Evolutionary conservation across 2,329 filamentous ascomycete genomes (phyloP).

Genomic region (Colletotrichum lini): DNA sequence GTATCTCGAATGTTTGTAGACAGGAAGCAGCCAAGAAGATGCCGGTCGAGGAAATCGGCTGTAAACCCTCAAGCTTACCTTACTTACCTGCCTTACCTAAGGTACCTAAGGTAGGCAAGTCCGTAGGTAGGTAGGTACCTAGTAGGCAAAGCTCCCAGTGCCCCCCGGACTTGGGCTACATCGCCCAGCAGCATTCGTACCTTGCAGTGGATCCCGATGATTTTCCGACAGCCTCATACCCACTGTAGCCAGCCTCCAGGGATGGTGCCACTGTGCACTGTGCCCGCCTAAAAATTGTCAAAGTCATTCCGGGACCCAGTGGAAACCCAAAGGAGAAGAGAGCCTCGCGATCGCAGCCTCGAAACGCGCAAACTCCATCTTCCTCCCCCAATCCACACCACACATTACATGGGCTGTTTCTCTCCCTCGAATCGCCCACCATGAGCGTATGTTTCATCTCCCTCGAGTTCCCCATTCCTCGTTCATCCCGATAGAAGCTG

Average conservation of each 20-base stretch:
- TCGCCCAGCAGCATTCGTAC: conserved; percentile 3
- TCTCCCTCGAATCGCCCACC: conserved; percentile 46
- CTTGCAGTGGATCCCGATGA: conserved; percentile 38
- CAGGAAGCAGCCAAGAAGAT: neutral
- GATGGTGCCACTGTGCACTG: conserved; percentile 10
- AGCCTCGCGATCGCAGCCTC: conserved; percentile 40
- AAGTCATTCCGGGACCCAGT: neutral
- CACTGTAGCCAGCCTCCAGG: conserved; percentile 22
- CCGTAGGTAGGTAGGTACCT: too few relatives aligned
- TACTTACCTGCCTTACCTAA: too few relatives aligned
- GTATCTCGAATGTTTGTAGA: neutral
- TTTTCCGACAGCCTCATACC: conserved; percentile 36
- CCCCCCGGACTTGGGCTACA: conserved; percentile 26
- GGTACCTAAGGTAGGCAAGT: too few relatives aligned
- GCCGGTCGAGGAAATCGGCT: neutral
- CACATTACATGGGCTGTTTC: conserved; percentile 42
- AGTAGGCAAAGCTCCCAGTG: conserved; percentile 1
- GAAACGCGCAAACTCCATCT: conserved; percentile 37
- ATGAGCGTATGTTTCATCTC: conserved; percentile 52
- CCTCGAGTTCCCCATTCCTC: neutral
- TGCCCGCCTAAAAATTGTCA: conserved; percentile 35
- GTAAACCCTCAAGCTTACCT: too few relatives aligned
- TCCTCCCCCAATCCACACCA: conserved; percentile 25
- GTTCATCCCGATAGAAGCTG: neutral
- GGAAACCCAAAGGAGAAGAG: conserved; percentile 6